Evolutionary conservation across 495 filamentous ascomycete genomes (phyloP).

Genomic region (Penicillium paxilli): DNA sequence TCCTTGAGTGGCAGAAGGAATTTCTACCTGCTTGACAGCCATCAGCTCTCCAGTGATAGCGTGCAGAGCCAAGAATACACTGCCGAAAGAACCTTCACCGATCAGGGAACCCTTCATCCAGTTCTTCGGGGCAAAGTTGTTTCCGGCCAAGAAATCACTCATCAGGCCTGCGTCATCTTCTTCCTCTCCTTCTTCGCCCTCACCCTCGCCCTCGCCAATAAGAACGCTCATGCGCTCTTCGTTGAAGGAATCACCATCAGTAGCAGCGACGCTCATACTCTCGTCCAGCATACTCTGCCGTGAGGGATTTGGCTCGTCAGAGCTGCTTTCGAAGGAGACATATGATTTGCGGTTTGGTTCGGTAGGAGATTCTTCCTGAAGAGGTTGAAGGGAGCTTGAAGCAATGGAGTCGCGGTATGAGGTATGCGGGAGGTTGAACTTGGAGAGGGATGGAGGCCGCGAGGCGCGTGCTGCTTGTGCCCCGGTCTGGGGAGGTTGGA

Average conservation of each 20-base stretch:
- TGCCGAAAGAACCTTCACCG: constrained; percentile 95
- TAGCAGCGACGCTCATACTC: constrained; percentile 66
- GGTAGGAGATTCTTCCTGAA: constrained; percentile 88
- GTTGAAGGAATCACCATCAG: constrained; percentile 65
- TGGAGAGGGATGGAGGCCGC: constrained; percentile 64
- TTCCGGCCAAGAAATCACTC: constrained; percentile 75
- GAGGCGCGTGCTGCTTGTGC: constrained; percentile 42
- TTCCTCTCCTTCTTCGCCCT: constrained; percentile 58
- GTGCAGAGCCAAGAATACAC: constrained; percentile 95
- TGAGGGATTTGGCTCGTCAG: constrained; percentile 70
- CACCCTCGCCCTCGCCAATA: constrained; percentile 69
- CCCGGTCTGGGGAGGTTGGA: constrained; percentile 56
- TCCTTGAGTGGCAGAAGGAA: constrained; percentile 76
- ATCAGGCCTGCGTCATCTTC: constrained; percentile 68
- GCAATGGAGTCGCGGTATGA: constrained; percentile 83
- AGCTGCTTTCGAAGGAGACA: constrained; percentile 88
- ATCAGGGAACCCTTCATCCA: constrained; percentile 99
- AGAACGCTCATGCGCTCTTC: constrained; percentile 58
- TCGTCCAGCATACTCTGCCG: constrained; percentile 83
- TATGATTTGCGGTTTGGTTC: constrained; percentile 95
- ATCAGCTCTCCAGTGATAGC: constrained; percentile 96
- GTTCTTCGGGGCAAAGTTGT: constrained; percentile 91
- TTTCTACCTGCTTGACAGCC: constrained; percentile 97
- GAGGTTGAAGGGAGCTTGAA: constrained; percentile 80
- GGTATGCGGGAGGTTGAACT: constrained; percentile 55